Evolutionary conservation across 768 basidiomycete species (phyloP), one percentile per base, ranked within the genome.

Genomic region (Leccinum disarticulatum): DNA sequence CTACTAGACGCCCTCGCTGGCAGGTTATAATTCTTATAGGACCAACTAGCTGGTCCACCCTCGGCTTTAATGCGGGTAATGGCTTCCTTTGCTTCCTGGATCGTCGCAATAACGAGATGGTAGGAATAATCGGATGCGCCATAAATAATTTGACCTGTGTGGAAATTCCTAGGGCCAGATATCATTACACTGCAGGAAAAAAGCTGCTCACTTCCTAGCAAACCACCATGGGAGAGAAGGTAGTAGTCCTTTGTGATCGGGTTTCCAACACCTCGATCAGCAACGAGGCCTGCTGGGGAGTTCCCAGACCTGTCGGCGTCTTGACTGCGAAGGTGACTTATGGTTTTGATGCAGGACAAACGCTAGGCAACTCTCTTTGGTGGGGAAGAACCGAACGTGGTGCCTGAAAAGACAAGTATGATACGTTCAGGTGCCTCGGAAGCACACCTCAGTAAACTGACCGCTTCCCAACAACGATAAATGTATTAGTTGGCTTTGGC

Each of bases 21-120:
- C n/a, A 88, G 66, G 60, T 87, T 86, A 64, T 91, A 90, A 64
- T 90, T 91, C 74, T 91, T 91, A 70, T 91, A 90, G 8, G 88
- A 90, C 64, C 86, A 87, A 61, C 81, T 83, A 1, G 83, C 81
- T 13, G 83, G 80, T 4, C 89, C 89, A 33, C 87, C 88, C 68
- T 91, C 88, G 3, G 77, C 86, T 63, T 87, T 88, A 68, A 90
- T 84, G 58, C 89, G 81, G 9, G 80, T 73, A 43, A 91, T 77
- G 2, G 87, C 87, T 56, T 87, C 84, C 60, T 77, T 72, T 3
- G 89, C 89, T 68, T 90, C 88, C 5, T 74, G 79, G 61, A 81
- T 75, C 54, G 81, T 83, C n/a, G 79, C 82, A 60, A 89, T 84
- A 61, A 87, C 85, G 65, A 88, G 84, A 68, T 90, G 86, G 15